phyloP scores from a whole-genome alignment of 176 grass and related monocot genomes.

The Themeda triandra region DNA sequence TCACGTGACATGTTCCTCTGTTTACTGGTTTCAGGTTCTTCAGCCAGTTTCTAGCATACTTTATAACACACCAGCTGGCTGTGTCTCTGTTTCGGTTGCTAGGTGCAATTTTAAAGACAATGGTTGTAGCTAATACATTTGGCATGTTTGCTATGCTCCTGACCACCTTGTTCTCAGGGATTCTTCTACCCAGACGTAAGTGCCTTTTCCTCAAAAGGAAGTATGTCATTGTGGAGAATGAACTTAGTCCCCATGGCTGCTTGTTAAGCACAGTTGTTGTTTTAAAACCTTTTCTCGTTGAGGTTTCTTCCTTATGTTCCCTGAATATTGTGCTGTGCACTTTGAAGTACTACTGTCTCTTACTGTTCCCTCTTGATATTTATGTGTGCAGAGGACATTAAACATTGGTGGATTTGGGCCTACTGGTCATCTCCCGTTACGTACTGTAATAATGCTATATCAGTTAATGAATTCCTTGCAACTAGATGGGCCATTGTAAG shows the following conservation, averaged over 20 bases:
- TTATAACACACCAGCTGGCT: conserved; percentile 70
- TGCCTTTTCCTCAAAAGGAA: background rate
- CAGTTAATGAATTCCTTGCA: conserved; percentile 85
- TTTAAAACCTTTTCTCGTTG: background rate
- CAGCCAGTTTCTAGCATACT: conserved; percentile 60
- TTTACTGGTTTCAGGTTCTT: conserved; percentile 65
- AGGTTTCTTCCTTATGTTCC: background rate
- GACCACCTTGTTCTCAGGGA: conserved; percentile 73
- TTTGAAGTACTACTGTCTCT: background rate
- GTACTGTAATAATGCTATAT: conserved; percentile 87
- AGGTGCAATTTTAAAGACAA: conserved; percentile 63
- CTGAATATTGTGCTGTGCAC: background rate
- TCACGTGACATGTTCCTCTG: background rate
- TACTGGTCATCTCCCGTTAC: conserved; percentile 88
- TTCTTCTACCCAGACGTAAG: conserved; percentile 70
- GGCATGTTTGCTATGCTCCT: conserved; percentile 57
- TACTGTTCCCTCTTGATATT: background rate
- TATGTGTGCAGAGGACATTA: conserved; percentile 64
- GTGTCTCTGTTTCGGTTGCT: conserved; percentile 72
- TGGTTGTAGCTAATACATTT: conserved; percentile 80
- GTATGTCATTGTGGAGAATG: background rate
- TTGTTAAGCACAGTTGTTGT: background rate
- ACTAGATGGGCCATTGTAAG: conserved; percentile 72
- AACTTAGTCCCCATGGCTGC: background rate
- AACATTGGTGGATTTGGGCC: conserved; percentile 88